Evolutionary conservation across 2,329 filamentous ascomycete species (phyloP), one percentile per base, ranked within the genome.

Genomic region (Colletotrichum sp.): DNA sequence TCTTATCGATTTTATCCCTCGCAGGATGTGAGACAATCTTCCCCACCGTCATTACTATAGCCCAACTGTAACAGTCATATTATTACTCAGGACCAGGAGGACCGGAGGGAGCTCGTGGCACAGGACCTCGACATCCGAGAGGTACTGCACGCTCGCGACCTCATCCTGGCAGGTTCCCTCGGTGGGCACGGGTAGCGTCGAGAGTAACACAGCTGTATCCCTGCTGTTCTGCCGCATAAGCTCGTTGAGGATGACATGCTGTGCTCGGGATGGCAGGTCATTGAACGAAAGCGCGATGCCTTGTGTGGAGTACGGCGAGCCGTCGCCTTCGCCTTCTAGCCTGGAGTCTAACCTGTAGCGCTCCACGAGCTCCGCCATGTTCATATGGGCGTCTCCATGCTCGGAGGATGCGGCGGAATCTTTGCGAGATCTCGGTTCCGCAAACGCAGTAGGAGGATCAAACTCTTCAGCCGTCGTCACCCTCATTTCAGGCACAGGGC

Each of bases 191-290:
- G 95, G 96, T 52, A 98, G 86, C 28, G 96, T 98, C 2, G 94
- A 97, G 79, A 98, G 93, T 18, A 97, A 85, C 0, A 97, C 95
- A 0, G 94, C 94, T 2, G 95, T 95, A 25, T 94, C 89, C 52
- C 83, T 83, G 78, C 93, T 95, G 76, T 95, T 87, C 74, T 89
- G 88, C 5, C 89, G 88, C 86, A 98, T 96, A 78, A 97, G 86
- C 83, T 98, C 95, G 82, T 98, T 98, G 18, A 98, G 85, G 32
- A 98, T 96, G 43, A 97, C 85, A 83, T 98, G 95, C 82, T 97
- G 95, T 3, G 95, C 95, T 18, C 95, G 92, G 79, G 94, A 95
- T 0, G 95, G 95, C 6, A 98, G 87, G 80, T 97, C 95, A 79
- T 98, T 97, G 87, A 98, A 98, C 3, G 93, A 95, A 3, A 97